phyloP scores from a whole-genome alignment of 2,329 filamentous ascomycete genomes.

The Botrytis medusae region DNA sequence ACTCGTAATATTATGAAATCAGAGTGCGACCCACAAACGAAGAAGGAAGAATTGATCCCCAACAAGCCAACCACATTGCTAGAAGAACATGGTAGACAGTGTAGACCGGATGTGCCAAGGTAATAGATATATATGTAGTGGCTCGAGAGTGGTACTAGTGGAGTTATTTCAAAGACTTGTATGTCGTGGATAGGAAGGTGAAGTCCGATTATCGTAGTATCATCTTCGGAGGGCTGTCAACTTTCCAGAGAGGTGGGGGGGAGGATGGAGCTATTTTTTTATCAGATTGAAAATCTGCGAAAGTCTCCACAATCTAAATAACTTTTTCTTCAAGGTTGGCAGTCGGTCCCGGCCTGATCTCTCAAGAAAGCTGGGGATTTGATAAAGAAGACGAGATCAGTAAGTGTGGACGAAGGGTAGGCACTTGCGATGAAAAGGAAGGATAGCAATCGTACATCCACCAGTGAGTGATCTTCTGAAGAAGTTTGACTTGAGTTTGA shows the following conservation, averaged over 20 bases:
- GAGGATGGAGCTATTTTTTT: slow-evolving; percentile 12
- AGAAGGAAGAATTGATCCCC: slow-evolving; percentile 5
- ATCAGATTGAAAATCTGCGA: slow-evolving; percentile 17
- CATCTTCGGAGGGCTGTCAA: slow-evolving; percentile 2
- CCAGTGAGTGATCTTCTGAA: background rate
- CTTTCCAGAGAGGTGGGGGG: background rate
- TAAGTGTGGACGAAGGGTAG: too few species aligned
- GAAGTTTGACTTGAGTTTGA: background rate
- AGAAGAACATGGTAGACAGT: slow-evolving; percentile 11
- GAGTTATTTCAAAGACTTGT: background rate
- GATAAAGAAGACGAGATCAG: too few species aligned
- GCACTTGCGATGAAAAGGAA: background rate
- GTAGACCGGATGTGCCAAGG: background rate
- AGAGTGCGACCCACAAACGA: slow-evolving; percentile 15
- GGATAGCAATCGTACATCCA: background rate
- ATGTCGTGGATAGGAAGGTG: background rate
- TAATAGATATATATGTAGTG: background rate
- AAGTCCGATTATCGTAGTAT: slow-evolving; percentile 5
- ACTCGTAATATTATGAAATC: slow-evolving; percentile 15
- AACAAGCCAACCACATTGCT: slow-evolving; percentile 11
- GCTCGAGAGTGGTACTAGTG: background rate
- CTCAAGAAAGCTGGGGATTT: background rate
- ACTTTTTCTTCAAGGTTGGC: background rate
- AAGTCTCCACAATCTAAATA: slow-evolving; percentile 1
- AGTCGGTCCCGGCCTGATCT: background rate